These are phyloP conservation scores for Eragrostis curvula DNA, from an alignment of 176 grass and related monocot species.

Conservation along the genomic window DNA sequence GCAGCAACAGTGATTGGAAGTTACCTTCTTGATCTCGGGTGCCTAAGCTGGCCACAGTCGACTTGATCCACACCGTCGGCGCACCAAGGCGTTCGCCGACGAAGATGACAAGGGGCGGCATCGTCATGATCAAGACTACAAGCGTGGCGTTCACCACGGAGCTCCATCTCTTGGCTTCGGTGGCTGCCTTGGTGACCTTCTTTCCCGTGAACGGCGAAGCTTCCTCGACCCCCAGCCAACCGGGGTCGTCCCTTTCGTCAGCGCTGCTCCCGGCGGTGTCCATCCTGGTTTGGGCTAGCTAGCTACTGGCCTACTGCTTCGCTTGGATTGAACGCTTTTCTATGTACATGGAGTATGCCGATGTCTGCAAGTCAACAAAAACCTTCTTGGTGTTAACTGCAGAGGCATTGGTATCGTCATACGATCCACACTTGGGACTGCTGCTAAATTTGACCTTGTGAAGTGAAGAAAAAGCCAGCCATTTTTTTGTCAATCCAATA, in stretches of 20 bases:
- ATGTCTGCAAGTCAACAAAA: neutral
- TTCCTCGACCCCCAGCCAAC: constrained; percentile 34
- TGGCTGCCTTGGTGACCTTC: constrained; percentile 4
- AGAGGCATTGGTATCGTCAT: neutral
- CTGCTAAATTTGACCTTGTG: neutral
- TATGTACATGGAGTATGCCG: neutral
- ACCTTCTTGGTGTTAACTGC: too few relatives aligned
- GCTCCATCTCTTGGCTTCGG: constrained; percentile 26
- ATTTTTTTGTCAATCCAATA: neutral
- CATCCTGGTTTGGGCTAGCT: neutral
- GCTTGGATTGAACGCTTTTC: neutral
- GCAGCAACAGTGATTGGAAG: neutral
- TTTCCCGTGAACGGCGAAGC: constrained; percentile 30
- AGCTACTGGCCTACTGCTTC: neutral
- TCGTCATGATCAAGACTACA: constrained; percentile 35
- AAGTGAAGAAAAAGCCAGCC: neutral
- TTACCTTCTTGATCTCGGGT: neutral
- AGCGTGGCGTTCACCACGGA: constrained; percentile 18
- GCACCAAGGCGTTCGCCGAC: neutral
- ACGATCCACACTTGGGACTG: neutral
- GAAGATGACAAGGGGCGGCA: constrained; percentile 34
- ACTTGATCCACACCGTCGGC: constrained; percentile 46
- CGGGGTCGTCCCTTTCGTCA: neutral
- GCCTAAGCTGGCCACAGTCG: constrained; percentile 12
- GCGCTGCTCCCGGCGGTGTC: neutral